Conservation (phyloP, 2,329 filamentous ascomycete species). For the Fusarium nelsonii region DNA sequence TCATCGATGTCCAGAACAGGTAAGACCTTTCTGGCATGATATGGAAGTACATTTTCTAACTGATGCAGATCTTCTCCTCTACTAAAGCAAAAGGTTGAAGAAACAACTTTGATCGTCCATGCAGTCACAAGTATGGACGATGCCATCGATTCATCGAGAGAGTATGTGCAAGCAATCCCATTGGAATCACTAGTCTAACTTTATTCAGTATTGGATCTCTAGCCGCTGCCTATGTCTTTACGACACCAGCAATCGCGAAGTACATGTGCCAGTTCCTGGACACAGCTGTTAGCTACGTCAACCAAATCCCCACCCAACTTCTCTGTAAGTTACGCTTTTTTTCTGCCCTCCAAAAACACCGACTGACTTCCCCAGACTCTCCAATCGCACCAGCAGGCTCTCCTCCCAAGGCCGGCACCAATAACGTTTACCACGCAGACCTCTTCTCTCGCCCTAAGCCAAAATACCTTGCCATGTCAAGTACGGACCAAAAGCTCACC, state of each 20-base stretch:
- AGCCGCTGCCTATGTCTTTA: conserved; percentile 25
- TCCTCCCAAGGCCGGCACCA: neutral
- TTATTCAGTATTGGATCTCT: conserved; percentile 15
- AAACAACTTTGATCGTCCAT: conserved; percentile 24
- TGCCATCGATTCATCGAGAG: conserved; percentile 18
- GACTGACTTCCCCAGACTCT: neutral
- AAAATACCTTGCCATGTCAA: conserved; percentile 18
- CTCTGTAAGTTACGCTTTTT: neutral
- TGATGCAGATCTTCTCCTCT: neutral
- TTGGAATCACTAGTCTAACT: neutral
- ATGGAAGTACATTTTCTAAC: neutral
- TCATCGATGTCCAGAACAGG: conserved; percentile 27
- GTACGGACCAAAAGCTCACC: neutral
- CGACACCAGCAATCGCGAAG: conserved; percentile 25
- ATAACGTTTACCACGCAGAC: conserved; percentile 7
- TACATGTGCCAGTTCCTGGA: conserved; percentile 31
- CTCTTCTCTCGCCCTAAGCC: conserved; percentile 25
- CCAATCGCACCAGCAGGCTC: conserved; percentile 8
- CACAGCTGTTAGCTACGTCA: conserved; percentile 19
- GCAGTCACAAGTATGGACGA: conserved; percentile 37
- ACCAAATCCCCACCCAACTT: conserved; percentile 21
- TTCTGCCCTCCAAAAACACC: fast-evolving
- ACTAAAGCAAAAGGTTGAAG: conserved; percentile 15
- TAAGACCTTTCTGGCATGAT: fast-evolving
- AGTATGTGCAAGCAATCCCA: neutral